Evolutionary conservation across 768 basidiomycete species (phyloP).

Genomic region (Pleurotus citrinopileatus): DNA sequence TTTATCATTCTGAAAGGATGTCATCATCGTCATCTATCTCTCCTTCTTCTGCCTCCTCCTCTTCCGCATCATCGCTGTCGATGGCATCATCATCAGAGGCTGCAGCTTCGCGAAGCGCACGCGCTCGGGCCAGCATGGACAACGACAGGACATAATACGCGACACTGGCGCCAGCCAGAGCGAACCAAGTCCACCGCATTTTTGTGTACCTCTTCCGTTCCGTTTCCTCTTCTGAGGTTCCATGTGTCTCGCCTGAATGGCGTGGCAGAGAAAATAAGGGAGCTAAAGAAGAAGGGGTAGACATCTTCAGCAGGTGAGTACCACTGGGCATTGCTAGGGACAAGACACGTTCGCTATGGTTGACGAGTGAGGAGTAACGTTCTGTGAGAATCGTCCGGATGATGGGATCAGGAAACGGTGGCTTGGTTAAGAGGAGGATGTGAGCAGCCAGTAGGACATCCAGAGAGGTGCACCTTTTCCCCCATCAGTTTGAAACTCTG

Average conservation of each 20-base stretch:
- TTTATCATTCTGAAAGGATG: neutral
- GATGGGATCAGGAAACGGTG: conserved; percentile 60
- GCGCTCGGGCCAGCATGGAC: neutral
- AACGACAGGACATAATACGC: conserved; percentile 30
- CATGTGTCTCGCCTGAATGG: conserved; percentile 5
- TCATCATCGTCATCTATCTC: conserved; percentile 1
- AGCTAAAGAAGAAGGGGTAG: conserved; percentile 26
- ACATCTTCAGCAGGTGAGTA: conserved; percentile 16
- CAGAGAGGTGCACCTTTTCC: conserved; percentile 53
- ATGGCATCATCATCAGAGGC: too few relatives aligned
- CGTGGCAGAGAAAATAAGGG: conserved; percentile 35
- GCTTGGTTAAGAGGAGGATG: conserved; percentile 53
- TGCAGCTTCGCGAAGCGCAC: neutral
- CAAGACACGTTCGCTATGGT: conserved; percentile 55
- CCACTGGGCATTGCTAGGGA: conserved; percentile 20
- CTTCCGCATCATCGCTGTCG: neutral
- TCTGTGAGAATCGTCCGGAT: conserved; percentile 52
- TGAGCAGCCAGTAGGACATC: conserved; percentile 71
- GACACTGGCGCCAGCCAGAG: conserved; percentile 40
- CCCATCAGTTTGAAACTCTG: conserved; percentile 7
- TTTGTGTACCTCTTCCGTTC: conserved; percentile 47
- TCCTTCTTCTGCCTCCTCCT: neutral
- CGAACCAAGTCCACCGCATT: conserved; percentile 54
- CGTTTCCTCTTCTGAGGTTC: conserved; percentile 18
- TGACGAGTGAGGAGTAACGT: conserved; percentile 53